Conservation (phyloP, 768 basidiomycete species). For the Naganishia randhawae region DNA sequence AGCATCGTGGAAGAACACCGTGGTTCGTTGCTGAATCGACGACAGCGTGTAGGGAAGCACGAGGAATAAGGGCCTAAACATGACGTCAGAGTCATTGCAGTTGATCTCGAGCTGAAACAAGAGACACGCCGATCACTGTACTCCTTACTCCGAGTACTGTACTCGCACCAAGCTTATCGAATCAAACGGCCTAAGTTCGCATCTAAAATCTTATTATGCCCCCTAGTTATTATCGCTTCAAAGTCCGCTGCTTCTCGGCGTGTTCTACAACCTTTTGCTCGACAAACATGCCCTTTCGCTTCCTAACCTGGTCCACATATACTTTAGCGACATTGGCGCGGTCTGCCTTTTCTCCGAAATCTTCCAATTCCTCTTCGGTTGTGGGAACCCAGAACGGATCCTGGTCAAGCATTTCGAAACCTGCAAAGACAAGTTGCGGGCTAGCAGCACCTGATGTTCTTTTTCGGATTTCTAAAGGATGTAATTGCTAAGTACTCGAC, state of each 20-base stretch:
- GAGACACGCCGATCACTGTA: constrained; percentile 4
- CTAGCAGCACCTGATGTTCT: constrained; percentile 94
- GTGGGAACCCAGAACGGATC: constrained; percentile 99
- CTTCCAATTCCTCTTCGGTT: constrained; percentile 93
- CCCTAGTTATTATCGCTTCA: constrained; percentile 56
- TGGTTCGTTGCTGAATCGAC: too few relatives aligned
- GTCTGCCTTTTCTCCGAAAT: constrained; percentile 93
- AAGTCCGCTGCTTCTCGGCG: constrained; percentile 94
- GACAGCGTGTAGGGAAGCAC: too few relatives aligned
- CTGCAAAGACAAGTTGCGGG: constrained; percentile 93
- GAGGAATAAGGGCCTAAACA: too few relatives aligned
- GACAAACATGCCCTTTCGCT: constrained; percentile 91
- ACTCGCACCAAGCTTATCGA: background rate
- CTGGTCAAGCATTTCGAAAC: constrained; percentile 87
- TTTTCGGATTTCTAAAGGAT: constrained; percentile 77
- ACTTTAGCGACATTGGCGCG: constrained; percentile 84
- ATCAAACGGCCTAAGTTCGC: background rate
- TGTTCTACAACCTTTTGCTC: constrained; percentile 90
- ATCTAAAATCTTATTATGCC: too few relatives aligned
- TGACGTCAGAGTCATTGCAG: background rate
- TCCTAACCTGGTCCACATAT: constrained; percentile 86
- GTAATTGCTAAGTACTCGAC: background rate
- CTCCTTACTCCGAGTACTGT: background rate
- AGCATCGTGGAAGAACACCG: too few relatives aligned
- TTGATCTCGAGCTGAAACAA: background rate